A percentile compares a stretch with the other conserved stretches of the same genome.
Evolutionary conservation across 139 green algal species (phyloP).

Genomic region (Limnomonas spitsbergensis): DNA sequence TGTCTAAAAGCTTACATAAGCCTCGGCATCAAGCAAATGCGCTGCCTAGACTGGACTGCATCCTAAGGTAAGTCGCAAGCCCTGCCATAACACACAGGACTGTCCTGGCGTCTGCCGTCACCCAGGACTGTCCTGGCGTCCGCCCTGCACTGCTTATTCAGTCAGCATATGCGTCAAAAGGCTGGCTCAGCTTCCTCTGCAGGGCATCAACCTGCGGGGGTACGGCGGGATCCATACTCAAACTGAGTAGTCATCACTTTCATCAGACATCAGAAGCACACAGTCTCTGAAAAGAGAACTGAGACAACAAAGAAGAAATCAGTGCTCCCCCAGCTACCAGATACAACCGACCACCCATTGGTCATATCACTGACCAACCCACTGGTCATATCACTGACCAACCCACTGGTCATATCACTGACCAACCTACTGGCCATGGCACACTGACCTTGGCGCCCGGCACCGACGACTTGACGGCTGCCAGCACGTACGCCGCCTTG

Average conservation of each 20-base stretch:
- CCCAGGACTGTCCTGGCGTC: too few species aligned
- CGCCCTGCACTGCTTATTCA: too few species aligned
- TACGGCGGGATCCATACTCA: background rate
- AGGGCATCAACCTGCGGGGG: background rate
- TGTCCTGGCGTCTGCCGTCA: too few species aligned
- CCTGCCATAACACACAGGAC: too few species aligned
- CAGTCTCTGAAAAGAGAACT: background rate
- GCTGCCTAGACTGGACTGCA: too few species aligned
- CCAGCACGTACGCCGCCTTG: slow-evolving; percentile 44
- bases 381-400: background rate
- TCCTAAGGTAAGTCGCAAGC: too few species aligned
- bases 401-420: background rate
- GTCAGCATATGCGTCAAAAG: slow-evolving; percentile 26
- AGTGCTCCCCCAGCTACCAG: background rate
- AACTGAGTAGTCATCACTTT: background rate
- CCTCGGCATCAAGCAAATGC: too few species aligned
- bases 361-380: background rate
- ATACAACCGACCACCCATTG: background rate
- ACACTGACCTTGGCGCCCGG: slow-evolving; percentile 26
- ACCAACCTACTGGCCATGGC: background rate
- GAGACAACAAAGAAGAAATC: background rate
- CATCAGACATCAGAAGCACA: background rate
- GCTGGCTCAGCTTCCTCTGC: slow-evolving; percentile 21
- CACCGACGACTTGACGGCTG: slow-evolving; percentile 36
- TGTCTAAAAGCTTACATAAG: too few species aligned